Evolutionary conservation across 441 rosid genomes (phyloP), one percentile per base, ranked within the genome.

Genomic region (Aleurites moluccanus): DNA sequence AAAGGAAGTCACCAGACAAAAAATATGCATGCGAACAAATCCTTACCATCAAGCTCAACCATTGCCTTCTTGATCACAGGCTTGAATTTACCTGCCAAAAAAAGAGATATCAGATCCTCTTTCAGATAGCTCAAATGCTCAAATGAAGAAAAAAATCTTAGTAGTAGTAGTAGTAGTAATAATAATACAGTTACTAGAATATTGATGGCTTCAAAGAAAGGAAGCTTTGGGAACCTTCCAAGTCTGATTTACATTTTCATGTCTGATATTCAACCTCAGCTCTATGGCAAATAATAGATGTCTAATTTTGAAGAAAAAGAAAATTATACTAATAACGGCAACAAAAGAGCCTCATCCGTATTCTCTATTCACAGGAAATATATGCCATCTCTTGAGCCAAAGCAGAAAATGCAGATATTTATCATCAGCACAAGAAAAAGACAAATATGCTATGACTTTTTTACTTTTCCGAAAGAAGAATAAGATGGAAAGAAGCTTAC

Each of bases 61-160:
- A 96, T 96, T 72, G 99, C 98, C 88, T 96, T 96, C 93, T 96
- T 96, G 80, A 96, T 93, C 82, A 96, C 98, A 64, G 97, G 98
- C 87, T 96, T 96, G 83, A 84, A 91, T 77, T 91, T 96, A 60
- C 99, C 98, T 95, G 81, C 64, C 75, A 83, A 62, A 47, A 49
- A 25, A 2, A 3, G 27, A 52, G 38, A 38, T 5, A 33, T 38
- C 53, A 62, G 5, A 33, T 4, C 47, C 23, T 10, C 21, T n/a
- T 55, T 25, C 33, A 57, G 62, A 56, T 25, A 27, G 16, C 3
- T 13, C 35, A 60, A 28, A 60, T 10, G 6, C 28, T 27, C 21
- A 18, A 50, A 18, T 18, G n/a, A 20, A 15, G 2, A 50, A 50
- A 16, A 4, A 50, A 50, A 23, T 11, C 3, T 27, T 4, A 60